Percentiles rank a stretch among this genome's conserved stretches.
Conservation (phyloP, 2,329 filamentous ascomycete species). For the Hypocrella siamensis region DNA sequence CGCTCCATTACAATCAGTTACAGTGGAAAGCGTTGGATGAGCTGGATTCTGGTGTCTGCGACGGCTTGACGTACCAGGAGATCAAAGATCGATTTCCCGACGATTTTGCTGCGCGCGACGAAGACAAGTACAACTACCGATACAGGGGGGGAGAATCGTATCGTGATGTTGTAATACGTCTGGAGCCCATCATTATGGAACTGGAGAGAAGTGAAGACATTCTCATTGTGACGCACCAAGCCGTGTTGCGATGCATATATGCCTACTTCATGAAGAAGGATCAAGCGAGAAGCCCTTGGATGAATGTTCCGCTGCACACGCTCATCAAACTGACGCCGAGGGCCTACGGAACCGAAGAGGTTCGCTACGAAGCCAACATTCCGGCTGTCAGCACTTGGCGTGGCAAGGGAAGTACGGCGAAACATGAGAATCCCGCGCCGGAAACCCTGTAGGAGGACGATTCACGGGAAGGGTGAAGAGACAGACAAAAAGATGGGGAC, state of each 20-base stretch:
- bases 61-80: conserved; percentile 89
- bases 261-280: conserved; percentile 98
- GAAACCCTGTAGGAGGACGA: conserved; percentile 20
- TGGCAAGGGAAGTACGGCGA: conserved; percentile 82
- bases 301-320: conserved; percentile 93
- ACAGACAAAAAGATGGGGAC: background rate
- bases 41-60: conserved; percentile 90
- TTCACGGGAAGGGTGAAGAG: too few relatives aligned
- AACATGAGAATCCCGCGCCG: conserved; percentile 53
- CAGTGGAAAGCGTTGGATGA: conserved; percentile 99
- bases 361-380: conserved; percentile 78
- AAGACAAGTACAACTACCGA: conserved; percentile 99
- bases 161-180: conserved; percentile 89
- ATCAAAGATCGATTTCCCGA: conserved; percentile 85
- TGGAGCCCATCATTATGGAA: conserved; percentile 99
- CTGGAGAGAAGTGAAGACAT: conserved; percentile 92
- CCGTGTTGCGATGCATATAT: conserved; percentile 91
- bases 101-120: conserved; percentile 87
- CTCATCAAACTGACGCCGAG: conserved; percentile 91
- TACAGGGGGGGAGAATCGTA: conserved; percentile 94
- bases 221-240: conserved; percentile 94
- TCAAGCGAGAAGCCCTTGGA: conserved; percentile 88
- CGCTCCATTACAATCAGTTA: conserved; percentile 73
- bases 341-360: conserved; percentile 85
- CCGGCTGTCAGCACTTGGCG: conserved; percentile 93